phyloP scores from a whole-genome alignment of 2,329 filamentous ascomycete species.

The Cladophialophora yegresii region DNA sequence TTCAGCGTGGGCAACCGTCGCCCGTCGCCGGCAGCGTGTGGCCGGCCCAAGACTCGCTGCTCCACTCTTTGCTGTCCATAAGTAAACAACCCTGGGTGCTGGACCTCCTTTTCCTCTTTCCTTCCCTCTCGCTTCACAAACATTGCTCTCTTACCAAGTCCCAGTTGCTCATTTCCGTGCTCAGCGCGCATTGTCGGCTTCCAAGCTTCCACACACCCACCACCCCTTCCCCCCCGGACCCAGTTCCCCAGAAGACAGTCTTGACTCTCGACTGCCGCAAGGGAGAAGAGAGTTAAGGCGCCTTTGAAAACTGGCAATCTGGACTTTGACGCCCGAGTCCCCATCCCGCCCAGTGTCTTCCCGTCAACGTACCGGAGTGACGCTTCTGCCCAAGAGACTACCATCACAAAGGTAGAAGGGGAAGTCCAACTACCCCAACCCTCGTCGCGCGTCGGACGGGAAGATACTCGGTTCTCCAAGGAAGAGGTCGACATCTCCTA shows the following conservation, averaged over 20 bases:
- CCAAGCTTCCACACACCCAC: slow-evolving; percentile 10
- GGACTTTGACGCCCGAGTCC: slow-evolving; percentile 68
- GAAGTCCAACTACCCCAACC: slow-evolving; percentile 70
- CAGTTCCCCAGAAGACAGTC: slow-evolving; percentile 32
- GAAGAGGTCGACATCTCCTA: slow-evolving; percentile 79
- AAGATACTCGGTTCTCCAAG: slow-evolving; percentile 84
- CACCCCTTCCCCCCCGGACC: not conserved
- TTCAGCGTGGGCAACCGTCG: slow-evolving; percentile 8
- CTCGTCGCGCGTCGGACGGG: slow-evolving; percentile 88
- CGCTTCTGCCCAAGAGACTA: slow-evolving; percentile 65
- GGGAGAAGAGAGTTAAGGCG: slow-evolving; percentile 39
- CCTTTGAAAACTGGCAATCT: slow-evolving; percentile 36
- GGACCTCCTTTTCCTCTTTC: slow-evolving; percentile 11
- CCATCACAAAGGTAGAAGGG: slow-evolving; percentile 79
- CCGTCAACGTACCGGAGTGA: slow-evolving; percentile 92
- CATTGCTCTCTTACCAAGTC: not conserved
- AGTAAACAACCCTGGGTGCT: not conserved
- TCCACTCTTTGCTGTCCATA: slow-evolving; percentile 8
- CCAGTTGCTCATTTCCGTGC: not conserved
- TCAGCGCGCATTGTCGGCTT: slow-evolving; percentile 17
- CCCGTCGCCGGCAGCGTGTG: not conserved
- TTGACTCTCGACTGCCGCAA: slow-evolving; percentile 40
- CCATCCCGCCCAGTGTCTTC: slow-evolving; percentile 99
- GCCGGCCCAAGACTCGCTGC: not conserved
- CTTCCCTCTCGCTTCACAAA: slow-evolving; percentile 3